Conservation (phyloP, 176 grass and related monocot genomes). For the Chloris gayana region DNA sequence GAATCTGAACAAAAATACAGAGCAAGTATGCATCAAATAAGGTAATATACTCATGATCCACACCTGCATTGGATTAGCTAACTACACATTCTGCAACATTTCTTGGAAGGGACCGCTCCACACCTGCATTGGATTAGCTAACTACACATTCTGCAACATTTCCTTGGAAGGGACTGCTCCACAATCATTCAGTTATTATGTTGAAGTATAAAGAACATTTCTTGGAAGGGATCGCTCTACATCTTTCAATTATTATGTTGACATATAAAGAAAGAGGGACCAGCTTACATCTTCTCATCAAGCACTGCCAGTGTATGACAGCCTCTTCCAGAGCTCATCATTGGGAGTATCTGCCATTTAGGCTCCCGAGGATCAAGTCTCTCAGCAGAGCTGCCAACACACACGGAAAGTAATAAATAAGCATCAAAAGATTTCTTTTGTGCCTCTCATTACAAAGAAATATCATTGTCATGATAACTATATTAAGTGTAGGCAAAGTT, state of each 20-base stretch:
- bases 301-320: constrained; percentile 65
- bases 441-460: constrained; percentile 1
- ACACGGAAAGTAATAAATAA: constrained; percentile 21
- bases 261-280: not conserved
- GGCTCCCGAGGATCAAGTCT: constrained; percentile 81
- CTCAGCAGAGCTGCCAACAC: constrained; percentile 72
- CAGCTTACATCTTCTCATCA: constrained; percentile 71
- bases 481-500: constrained; percentile 11
- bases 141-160: not conserved
- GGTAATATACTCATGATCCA: not conserved
- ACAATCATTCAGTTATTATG: too few relatives aligned
- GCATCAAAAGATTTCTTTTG: not conserved
- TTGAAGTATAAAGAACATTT: too few relatives aligned
- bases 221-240: not conserved
- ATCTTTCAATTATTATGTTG: not conserved
- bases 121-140: not conserved
- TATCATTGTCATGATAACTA: not conserved
- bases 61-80: not conserved
- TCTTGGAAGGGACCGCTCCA: not conserved
- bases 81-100: not conserved
- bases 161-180: not conserved
- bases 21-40: not conserved
- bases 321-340: constrained; percentile 73
- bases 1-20: constrained; percentile 50
- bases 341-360: constrained; percentile 67